Conservation (phyloP, 345 rosid species). For the Acer negundo region DNA sequence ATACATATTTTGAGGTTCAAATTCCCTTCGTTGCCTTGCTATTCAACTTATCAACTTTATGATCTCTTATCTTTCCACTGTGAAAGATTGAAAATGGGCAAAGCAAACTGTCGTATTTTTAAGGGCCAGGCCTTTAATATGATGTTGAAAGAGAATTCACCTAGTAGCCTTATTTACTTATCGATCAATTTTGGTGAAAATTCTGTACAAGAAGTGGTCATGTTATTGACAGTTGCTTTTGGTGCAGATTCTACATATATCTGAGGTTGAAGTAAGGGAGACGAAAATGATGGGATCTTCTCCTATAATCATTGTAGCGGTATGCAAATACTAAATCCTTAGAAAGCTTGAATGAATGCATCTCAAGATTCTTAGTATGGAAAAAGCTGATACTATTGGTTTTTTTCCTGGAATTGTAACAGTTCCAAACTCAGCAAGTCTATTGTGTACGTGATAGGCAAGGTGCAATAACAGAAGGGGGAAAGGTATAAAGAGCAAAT, state of each 20-base stretch:
- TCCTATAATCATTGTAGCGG: slow-evolving; percentile 75
- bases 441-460: slow-evolving; percentile 72
- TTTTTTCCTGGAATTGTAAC: slow-evolving; percentile 23
- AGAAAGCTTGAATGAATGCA: not conserved
- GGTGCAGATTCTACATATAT: slow-evolving; percentile 81
- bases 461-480: slow-evolving; percentile 84
- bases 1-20: no score
- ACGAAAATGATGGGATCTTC: slow-evolving; percentile 92
- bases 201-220: slow-evolving; percentile 4
- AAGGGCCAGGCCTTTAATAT: not conserved
- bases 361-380: not conserved
- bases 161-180: not conserved
- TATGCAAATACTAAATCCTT: slow-evolving; percentile 27
- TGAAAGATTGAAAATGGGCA: not conserved
- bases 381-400: not conserved
- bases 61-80: no score
- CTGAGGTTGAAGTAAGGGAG: slow-evolving; percentile 84
- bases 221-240: slow-evolving; percentile 5
- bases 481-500: no score
- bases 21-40: no score
- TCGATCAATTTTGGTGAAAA: not conserved
- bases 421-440: slow-evolving; percentile 92
- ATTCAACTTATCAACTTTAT: no score
- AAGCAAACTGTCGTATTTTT: not conserved
- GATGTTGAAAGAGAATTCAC: not conserved